Percentiles rank a stretch among this genome's conserved stretches.
phyloP scores from a whole-genome alignment of 495 filamentous ascomycete genomes.

The Stereocaulon alpinum region DNA sequence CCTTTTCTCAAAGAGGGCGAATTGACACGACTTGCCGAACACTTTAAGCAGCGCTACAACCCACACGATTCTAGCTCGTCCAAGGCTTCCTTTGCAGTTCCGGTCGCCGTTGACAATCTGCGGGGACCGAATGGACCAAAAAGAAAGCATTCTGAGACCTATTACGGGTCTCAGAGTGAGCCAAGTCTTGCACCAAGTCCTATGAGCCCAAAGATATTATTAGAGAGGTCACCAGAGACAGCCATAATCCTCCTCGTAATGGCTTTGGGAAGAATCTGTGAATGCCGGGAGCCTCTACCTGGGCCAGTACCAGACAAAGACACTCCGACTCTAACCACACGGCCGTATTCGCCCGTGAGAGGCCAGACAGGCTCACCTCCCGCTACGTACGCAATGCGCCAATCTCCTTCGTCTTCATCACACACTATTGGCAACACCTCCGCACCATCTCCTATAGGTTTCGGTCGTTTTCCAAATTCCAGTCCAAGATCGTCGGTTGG shows the following conservation, averaged over 20 bases:
- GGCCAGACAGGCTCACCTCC: constrained; percentile 15
- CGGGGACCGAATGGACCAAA: constrained; percentile 40
- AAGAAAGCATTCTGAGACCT: constrained; percentile 42
- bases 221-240: constrained; percentile 53
- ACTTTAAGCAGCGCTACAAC: constrained; percentile 39
- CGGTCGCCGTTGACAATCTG: constrained; percentile 25
- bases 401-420: constrained; percentile 20
- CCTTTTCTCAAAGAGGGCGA: constrained; percentile 61
- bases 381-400: constrained; percentile 14
- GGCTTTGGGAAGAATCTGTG: constrained; percentile 76
- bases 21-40: constrained; percentile 39
- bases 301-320: constrained; percentile 39
- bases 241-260: constrained; percentile 74
- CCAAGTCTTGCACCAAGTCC: constrained; percentile 22
- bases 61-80: constrained; percentile 13
- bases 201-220: constrained; percentile 25
- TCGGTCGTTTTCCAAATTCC: constrained; percentile 1
- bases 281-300: constrained; percentile 47
- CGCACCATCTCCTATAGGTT: constrained; percentile 22
- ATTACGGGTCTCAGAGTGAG: constrained; percentile 8
- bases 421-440: constrained; percentile 22
- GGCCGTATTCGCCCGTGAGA: constrained; percentile 8
- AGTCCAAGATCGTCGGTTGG: constrained; percentile 18
- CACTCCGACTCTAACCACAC: neutral
- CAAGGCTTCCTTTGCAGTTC: constrained; percentile 18